Base-by-base conservation (phyloP, 805 yeast genomes). In the Candida hungchunana region DNA sequence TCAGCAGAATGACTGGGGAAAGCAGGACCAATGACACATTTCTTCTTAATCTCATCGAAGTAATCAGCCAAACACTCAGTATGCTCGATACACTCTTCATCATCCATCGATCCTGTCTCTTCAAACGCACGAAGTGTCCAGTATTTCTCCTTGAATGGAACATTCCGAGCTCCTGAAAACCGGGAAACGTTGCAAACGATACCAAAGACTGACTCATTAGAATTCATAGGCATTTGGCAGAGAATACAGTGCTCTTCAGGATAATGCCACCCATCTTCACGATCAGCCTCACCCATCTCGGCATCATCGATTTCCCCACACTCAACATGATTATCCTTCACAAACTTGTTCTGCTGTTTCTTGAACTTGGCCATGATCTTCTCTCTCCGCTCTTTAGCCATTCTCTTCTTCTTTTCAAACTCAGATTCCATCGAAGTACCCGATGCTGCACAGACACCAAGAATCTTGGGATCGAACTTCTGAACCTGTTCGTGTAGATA, bases 231-330 rank as follows among this genome's bases (percentile, higher is more conserved):
- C 75, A 82, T 83, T 47, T 86, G 88, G 56, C 96, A 87, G 12
- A 87, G 62, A 25, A 87, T 79, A 55, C 96, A 87, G 44, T 77
- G 82, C 20, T 77, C 77, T 20, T 75, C 77, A 0, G 94, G 93
- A 48, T 74, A 85, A 23, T 62, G 64, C 90, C 89, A 82, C 7
- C 27, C 32, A 1, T 69, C 64, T 3, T 28, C 64, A 13, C 47
- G 59, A n/a, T 56, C 64, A 15, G 45, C 51, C 8, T 50, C 59
- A 7, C 60, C 71, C 63, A 65, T 65, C 26, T 67, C 77, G 8
- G 58, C 59, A 36, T 47, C 53, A 7, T 47, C 51, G n/a, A n/a
- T n/a, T 3, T 43, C 47, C 6, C 51, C 42, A 12, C 48, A 54
- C 2, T 62, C 60, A 20, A 56, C 47, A 4, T 59, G 47, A 44